These are phyloP conservation scores for Ascochyta lentis DNA, from an alignment of 2,329 filamentous ascomycete species.

Conservation along the genomic window DNA sequence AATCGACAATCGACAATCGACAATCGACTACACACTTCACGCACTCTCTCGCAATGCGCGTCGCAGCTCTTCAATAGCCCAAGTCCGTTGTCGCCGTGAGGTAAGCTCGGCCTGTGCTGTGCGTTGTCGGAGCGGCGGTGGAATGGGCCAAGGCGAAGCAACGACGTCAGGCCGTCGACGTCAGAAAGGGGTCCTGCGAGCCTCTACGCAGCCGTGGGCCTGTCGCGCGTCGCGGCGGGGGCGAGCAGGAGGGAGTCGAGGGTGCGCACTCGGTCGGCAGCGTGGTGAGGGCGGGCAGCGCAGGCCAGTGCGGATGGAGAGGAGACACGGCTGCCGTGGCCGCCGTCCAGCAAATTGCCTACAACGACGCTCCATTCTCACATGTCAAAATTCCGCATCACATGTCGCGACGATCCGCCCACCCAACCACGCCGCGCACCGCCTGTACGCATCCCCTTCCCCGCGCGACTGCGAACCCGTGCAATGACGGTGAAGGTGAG, in stretches of 20 bases:
- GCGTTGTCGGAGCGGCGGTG: slow-evolving; percentile 12
- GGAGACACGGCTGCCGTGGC: slow-evolving; percentile 9
- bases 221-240: neutral
- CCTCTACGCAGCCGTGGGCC: slow-evolving; percentile 7
- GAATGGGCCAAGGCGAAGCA: slow-evolving; percentile 12
- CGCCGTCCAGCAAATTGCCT: slow-evolving; percentile 27
- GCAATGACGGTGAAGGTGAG: neutral
- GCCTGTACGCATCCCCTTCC: neutral
- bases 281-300: neutral
- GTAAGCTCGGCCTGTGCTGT: slow-evolving; percentile 14
- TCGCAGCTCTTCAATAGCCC: neutral
- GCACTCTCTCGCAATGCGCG: too few species aligned
- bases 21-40: too few species aligned
- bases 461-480: neutral
- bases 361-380: slow-evolving; percentile 27
- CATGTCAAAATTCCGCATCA: slow-evolving; percentile 30
- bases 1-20: too few species aligned
- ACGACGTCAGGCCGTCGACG: slow-evolving; percentile 22
- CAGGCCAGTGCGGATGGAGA: slow-evolving; percentile 3
- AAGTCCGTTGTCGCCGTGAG: slow-evolving; percentile 18
- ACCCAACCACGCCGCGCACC: slow-evolving; percentile 21
- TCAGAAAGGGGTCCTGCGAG: slow-evolving; percentile 6
- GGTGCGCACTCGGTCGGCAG: neutral
- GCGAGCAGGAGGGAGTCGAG: neutral
- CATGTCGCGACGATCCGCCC: slow-evolving; percentile 23